A percentile compares a stretch with the other conserved stretches of the same genome.
These are phyloP conservation scores for Candida hungchunana DNA, from an alignment of 805 yeast genomes.

Conservation along the genomic window DNA sequence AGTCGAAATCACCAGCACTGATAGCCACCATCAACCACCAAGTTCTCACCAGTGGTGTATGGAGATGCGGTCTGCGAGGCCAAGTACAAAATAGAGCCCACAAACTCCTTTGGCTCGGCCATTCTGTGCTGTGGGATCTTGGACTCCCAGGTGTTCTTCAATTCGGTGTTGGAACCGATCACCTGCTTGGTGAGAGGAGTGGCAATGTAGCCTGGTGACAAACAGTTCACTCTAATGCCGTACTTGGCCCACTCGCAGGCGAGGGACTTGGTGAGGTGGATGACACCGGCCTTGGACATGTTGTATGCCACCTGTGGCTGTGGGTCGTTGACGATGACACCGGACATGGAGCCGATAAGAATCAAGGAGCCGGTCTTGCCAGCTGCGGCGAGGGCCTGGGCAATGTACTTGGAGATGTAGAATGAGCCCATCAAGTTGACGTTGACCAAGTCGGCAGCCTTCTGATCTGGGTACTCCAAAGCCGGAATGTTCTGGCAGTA, in stretches of 20 bases:
- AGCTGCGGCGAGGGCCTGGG: slow-evolving; percentile 57
- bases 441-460: slow-evolving; percentile 63
- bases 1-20: slow-evolving; percentile 71
- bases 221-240: slow-evolving; percentile 70
- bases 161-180: slow-evolving; percentile 48
- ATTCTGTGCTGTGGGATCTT: slow-evolving; percentile 74
- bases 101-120: slow-evolving; percentile 83
- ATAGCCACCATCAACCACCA: slow-evolving; percentile 85
- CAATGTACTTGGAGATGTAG: slow-evolving; percentile 70
- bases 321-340: slow-evolving; percentile 72
- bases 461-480: slow-evolving; percentile 66
- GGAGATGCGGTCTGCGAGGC: slow-evolving; percentile 66
- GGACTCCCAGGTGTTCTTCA: slow-evolving; percentile 69
- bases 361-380: slow-evolving; percentile 56
- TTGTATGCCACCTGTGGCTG: slow-evolving; percentile 79
- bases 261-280: slow-evolving; percentile 69
- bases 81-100: slow-evolving; percentile 71
- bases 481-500: slow-evolving; percentile 80
- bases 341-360: slow-evolving; percentile 77
- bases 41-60: slow-evolving; percentile 80
- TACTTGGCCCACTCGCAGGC: slow-evolving; percentile 82
- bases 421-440: slow-evolving; percentile 74
- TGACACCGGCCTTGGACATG: slow-evolving; percentile 84
- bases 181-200: slow-evolving; percentile 77
- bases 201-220: slow-evolving; percentile 77